Percentiles rank a stretch among this genome's conserved stretches.
Evolutionary conservation across 257 asterid genomes (phyloP).

Genomic region (Salvia miltiorrhiza): DNA sequence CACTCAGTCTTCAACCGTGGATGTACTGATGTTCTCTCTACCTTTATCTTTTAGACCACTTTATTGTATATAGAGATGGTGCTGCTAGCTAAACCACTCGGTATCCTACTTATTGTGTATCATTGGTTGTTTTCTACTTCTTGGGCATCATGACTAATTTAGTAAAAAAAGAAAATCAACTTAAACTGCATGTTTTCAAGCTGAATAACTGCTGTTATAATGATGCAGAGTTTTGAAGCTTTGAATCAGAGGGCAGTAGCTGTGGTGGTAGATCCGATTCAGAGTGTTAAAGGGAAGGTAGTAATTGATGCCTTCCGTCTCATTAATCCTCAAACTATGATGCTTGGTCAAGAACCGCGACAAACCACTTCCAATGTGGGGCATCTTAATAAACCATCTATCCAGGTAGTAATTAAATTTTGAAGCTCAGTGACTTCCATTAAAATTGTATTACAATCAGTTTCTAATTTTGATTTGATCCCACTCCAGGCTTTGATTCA

Average conservation of each 20-base stretch:
- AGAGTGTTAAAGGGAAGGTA: conserved; percentile 98
- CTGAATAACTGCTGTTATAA: conserved; percentile 5
- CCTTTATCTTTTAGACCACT: neutral
- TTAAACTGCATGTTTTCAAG: neutral
- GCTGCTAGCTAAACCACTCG: neutral
- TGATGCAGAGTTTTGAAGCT: conserved; percentile 94
- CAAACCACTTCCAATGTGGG: conserved; percentile 98
- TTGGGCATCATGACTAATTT: neutral
- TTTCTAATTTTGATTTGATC: conserved; percentile 24
- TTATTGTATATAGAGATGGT: neutral
- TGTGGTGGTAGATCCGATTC: conserved; percentile 98
- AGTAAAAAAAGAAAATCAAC: neutral
- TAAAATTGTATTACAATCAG: neutral
- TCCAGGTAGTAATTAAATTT: conserved; percentile 50
- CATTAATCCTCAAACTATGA: conserved; percentile 98
- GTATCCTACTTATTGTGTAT: neutral
- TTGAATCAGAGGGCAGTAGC: conserved; percentile 95
- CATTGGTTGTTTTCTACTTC: neutral
- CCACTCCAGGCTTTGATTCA: conserved; percentile 81
- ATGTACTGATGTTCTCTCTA: neutral
- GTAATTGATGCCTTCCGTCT: conserved; percentile 97
- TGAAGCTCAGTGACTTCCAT: neutral
- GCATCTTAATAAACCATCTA: conserved; percentile 95
- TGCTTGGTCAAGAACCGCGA: conserved; percentile 99
- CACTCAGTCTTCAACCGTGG: neutral